Base-by-base conservation (phyloP, 2,329 filamentous ascomycete genomes). In the Pleoardoris graminearum region DNA sequence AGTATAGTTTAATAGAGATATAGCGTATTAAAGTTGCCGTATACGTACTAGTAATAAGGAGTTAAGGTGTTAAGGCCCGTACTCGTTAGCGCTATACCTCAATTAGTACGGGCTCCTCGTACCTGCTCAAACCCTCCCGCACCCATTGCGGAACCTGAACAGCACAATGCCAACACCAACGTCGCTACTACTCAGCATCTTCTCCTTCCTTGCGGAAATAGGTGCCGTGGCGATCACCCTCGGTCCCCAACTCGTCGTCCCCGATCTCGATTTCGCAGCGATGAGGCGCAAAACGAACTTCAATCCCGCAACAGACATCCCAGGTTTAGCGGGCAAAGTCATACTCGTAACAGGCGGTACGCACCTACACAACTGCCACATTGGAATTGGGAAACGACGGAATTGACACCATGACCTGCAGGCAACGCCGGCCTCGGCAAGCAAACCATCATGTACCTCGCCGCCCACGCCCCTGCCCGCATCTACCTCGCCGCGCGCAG, bases 401-500 rank as follows among this genome's bases (percentile, higher is more conserved):
- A 23, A 8, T 8, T 43, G 30, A 59, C 38, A 33, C 6, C n/a
- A n/a, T n/a, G n/a, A n/a, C 21, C 3, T 3, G 50, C 55, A 74
- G 76, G 76, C 49, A 81, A 78, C 48, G 63, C 70, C 7, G 79
- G 79, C 12, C 67, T 81, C 7, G 79, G 79, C 43, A 76, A 76
- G 50, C 73, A 77, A 60, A 74, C 76, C 22, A 67, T 80, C 32
- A 62, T 69, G 33, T 73, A 76, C 37, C 72, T 80, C 25, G 71
- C 76, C 22, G 67, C 71, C 4, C 77, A 80, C 60, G 70, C 72
- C 4, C 78, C 79, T 8, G 39, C 65, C 6, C 66, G 71, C 7
- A 78, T 82, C 58, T 80, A 77, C 62, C 72, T 82, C 56, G 75
- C 74, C 25, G 76, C 76, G 1, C 75, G 79, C 51, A 77, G 69